Evolutionary conservation across 2,329 filamentous ascomycete species (phyloP).

Genomic region (Aspergillus ustus): DNA sequence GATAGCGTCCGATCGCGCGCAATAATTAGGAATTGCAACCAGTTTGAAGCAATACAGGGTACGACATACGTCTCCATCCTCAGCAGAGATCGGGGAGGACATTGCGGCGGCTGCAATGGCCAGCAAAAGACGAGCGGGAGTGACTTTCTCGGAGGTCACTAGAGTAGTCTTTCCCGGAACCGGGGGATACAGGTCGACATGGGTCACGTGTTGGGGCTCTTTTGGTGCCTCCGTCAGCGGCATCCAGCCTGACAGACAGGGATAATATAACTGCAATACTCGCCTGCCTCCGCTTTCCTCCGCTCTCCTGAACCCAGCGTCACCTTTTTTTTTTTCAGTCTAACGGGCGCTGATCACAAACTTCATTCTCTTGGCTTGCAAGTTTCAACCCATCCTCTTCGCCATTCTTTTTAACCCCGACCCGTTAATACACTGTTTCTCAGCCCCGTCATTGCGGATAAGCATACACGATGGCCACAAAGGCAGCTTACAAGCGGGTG

Average conservation of each 20-base stretch:
- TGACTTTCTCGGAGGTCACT: conserved; percentile 18
- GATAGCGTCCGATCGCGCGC: background rate
- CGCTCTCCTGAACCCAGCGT: background rate
- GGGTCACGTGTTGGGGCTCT: too few relatives aligned
- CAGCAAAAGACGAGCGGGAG: conserved; percentile 22
- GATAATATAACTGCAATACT: background rate
- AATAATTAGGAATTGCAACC: conserved; percentile 12
- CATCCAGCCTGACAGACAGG: background rate
- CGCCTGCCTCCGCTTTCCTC: too few relatives aligned
- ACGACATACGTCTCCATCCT: conserved; percentile 46
- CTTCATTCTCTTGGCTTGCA: background rate
- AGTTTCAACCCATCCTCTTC: background rate
- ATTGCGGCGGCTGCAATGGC: conserved; percentile 47
- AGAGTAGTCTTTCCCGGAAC: conserved; percentile 19
- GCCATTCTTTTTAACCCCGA: background rate
- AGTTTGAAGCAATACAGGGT: background rate
- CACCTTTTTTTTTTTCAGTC: background rate
- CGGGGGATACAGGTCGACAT: too few relatives aligned
- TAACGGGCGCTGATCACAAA: background rate
- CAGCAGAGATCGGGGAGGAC: conserved; percentile 47
- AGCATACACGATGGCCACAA: conserved; percentile 65
- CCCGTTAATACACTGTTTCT: background rate
- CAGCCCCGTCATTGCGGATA: background rate
- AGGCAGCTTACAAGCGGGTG: conserved; percentile 74
- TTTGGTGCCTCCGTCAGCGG: too few relatives aligned